Percentiles rank a stretch among this genome's conserved stretches.
These are phyloP conservation scores for Coemansia sp. DNA, from an alignment of 192 early-diverging fungal species.

Conservation along the genomic window DNA sequence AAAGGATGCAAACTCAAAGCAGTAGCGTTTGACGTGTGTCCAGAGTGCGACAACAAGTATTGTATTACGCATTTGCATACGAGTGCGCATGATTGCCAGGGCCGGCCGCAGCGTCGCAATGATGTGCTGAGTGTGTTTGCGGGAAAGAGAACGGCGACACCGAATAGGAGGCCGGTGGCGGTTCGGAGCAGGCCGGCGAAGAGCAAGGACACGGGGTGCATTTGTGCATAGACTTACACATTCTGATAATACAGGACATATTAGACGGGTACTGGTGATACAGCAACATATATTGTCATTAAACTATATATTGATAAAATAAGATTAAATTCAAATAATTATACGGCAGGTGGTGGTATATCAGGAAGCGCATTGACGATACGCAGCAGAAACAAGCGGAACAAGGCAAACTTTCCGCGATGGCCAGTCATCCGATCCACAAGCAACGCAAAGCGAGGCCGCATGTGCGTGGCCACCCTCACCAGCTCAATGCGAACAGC, in stretches of 20 bases:
- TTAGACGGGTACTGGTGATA: no score
- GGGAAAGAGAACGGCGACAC: conserved; percentile 6
- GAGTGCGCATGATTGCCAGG: conserved; percentile 65
- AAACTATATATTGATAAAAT: no score
- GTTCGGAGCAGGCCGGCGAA: conserved; percentile 4
- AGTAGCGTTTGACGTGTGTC: conserved; percentile 67
- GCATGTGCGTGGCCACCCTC: conserved; percentile 6
- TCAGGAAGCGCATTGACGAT: conserved; percentile 27
- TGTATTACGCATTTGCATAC: conserved; percentile 82
- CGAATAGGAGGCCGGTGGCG: conserved; percentile 1
- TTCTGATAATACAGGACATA: no score
- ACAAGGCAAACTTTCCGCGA: conserved; percentile 39
- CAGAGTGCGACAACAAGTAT: conserved; percentile 61
- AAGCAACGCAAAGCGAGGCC: conserved; percentile 30
- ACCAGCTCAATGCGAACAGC: conserved; percentile 48
- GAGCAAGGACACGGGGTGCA: conserved; percentile 32
- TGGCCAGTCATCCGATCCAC: conserved; percentile 47
- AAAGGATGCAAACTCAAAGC: conserved; percentile 66
- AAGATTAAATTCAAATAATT: no score
- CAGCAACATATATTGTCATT: no score
- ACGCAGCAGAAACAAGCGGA: conserved; percentile 33
- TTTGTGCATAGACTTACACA: conserved; percentile 16
- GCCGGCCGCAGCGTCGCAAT: conserved; percentile 11
- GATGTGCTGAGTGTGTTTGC: conserved; percentile 18
- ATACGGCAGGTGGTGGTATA: neutral